Base-by-base conservation (phyloP, 164 flowering plant species). In the Vitis rupestris region DNA sequence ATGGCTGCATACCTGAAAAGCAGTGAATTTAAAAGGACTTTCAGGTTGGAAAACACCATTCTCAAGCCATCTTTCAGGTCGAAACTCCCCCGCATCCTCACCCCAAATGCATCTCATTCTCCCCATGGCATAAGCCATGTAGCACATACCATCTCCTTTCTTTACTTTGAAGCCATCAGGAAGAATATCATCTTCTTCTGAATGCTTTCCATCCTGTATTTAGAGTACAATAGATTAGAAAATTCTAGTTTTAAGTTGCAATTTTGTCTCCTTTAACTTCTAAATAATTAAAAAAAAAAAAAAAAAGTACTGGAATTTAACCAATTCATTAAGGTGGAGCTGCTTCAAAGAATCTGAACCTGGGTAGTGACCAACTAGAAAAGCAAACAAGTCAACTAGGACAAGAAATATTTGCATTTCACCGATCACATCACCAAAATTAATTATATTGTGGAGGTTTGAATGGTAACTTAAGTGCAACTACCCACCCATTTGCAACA, bases 1-100 rank as follows among this genome's bases (percentile, higher is more conserved):
- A 3, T 37, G 4, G 4, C 44, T 37, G 44, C 44, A 6, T 37
- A 75, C 78, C 74, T 70, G 78, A 27, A 75, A 75, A 4, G 75
- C 79, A 17, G 74, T 72, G 62, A 72, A 76, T 63, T 75, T 75
- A 27, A 64, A 76, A 47, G 78, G 61, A 23, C 75, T 70, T 60
- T 76, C 70, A 6, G 62, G 67, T 1, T 37, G 59, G 58, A 76
- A 76, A 12, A 57, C 61, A 4, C 82, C 82, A 63, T 76, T 59
- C 17, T 76, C 71, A 44, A 82, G 60, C 87, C 87, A 84, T 74
- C 87, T 75, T 29, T 84, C 83, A 0, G 85, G 84, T 5, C 72
- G 65, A 52, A 77, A 81, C 11, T 66, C 79, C 61, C 76, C 77
- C 1, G 87, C 84, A 69, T 83, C 84, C 10, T 81, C 83, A 8